These are phyloP conservation scores for Samsoniella hepiali DNA, from an alignment of 2,329 filamentous ascomycete species.

Conservation along the genomic window DNA sequence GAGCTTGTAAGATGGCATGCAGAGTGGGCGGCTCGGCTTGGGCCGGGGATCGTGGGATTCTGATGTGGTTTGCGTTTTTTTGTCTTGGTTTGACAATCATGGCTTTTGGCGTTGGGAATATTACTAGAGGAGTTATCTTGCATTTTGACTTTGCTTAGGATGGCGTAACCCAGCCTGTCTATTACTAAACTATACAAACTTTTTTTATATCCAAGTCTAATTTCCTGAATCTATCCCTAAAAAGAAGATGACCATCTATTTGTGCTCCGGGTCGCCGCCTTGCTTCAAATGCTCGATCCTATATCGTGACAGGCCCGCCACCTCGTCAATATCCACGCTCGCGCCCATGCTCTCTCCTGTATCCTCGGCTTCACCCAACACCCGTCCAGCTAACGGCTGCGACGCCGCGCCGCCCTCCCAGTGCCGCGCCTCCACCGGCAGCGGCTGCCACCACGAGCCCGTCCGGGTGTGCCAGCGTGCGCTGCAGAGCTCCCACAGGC, in stretches of 20 bases:
- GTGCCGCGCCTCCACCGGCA: conserved; percentile 59
- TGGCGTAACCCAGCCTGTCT: background rate
- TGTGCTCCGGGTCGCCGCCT: conserved; percentile 20
- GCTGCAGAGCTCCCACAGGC: conserved; percentile 82
- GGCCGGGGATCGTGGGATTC: background rate
- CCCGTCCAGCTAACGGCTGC: conserved; percentile 21
- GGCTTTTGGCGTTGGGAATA: conserved; percentile 9
- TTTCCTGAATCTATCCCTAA: background rate
- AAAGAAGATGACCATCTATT: background rate
- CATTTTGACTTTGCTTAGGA: background rate
- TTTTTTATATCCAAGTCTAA: background rate
- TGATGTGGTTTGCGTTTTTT: background rate
- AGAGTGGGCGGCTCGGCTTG: background rate
- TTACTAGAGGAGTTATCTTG: background rate
- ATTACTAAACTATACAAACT: conserved; percentile 2
- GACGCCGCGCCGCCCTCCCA: conserved; percentile 54
- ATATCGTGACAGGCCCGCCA: conserved; percentile 40
- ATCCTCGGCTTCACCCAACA: conserved; percentile 9
- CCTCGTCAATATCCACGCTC: conserved; percentile 35
- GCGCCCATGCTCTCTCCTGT: conserved; percentile 32
- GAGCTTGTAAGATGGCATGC: conserved; percentile 44
- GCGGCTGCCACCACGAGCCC: conserved; percentile 68
- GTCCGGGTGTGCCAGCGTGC: conserved; percentile 65
- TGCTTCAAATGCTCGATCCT: conserved; percentile 34
- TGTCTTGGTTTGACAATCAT: background rate